These are phyloP conservation scores for Vaucheria bursata DNA, from an alignment of 352 stramenopile species.

Conservation along the genomic window DNA sequence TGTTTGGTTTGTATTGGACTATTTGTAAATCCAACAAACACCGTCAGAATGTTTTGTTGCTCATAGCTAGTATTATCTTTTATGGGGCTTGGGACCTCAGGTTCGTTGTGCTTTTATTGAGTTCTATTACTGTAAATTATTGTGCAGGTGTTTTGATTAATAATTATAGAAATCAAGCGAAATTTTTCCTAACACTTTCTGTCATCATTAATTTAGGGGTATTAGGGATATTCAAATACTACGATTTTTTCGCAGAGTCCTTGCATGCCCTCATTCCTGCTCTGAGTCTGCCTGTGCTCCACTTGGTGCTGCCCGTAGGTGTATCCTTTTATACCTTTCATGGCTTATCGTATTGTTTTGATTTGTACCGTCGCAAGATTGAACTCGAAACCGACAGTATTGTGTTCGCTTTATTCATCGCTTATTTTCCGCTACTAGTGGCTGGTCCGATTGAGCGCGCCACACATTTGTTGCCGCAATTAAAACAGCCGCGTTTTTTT, in stretches of 20 bases:
- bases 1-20: too few species aligned
- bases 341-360: background rate
- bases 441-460: background rate
- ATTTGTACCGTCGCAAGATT: background rate
- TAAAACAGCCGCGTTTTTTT: background rate
- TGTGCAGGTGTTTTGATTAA: too few species aligned
- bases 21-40: too few species aligned
- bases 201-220: background rate
- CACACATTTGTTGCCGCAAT: background rate
- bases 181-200: too few species aligned
- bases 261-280: background rate
- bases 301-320: background rate
- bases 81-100: too few species aligned
- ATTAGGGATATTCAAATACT: background rate
- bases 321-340: conserved; percentile 1
- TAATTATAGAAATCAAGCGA: too few species aligned
- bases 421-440: background rate
- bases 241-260: background rate
- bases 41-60: too few species aligned
- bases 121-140: too few species aligned
- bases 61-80: too few species aligned
- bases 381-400: background rate
- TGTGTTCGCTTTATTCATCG: background rate
- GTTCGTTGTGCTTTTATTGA: too few species aligned
- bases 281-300: background rate